Base-by-base conservation (phyloP, 371 early-diverging fungal species). In the Rhizopus sp. region DNA sequence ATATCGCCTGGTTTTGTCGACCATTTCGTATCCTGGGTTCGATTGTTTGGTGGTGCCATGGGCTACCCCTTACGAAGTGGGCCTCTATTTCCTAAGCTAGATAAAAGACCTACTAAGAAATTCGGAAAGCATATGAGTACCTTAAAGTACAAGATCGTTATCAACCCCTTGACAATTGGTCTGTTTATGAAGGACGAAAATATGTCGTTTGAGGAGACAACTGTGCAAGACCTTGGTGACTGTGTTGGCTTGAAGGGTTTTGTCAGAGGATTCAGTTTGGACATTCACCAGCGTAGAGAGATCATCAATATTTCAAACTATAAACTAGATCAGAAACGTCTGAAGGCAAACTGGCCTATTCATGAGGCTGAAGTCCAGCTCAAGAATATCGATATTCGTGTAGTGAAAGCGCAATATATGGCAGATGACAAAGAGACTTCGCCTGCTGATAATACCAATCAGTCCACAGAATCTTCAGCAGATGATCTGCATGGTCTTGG, bases 291-390 rank as follows among this genome's bases (percentile, higher is more conserved):
- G 30, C 62, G 69, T n/a, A 64, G 77, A 48, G 75, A 72, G 42
- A 49, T 72, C 7, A 60, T 64, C 4, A 69, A 65, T 16, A 53
- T 73, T 29, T 62, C 72, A 12, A 61, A 55, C 13, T 33, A 57
- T 5, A 68, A 77, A 39, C 42, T 75, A 32, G 73, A 73, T 50
- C 62, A 69, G 33, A 69, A 68, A 30, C 62, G 71, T 15, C 58
- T 74, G n/a, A 81, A 78, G 49, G 70, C 78, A 13, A 72, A 72
- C 34, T 78, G 79, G 74, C 66, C 72, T 4, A 47, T 81, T 3
- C 64, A 75, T 46, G 82, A 81, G 52, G 82, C 77, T 4, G 79
- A 81, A 45, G 57, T 78, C 0, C 75, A 78, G 52, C 39, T 81
- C 2, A 72, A 63, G n/a, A 68, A 72, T 55, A 53, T 78, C 10